Evolutionary conservation across 306 rosid species (phyloP).

Genomic region (Cucumis cinereus): DNA sequence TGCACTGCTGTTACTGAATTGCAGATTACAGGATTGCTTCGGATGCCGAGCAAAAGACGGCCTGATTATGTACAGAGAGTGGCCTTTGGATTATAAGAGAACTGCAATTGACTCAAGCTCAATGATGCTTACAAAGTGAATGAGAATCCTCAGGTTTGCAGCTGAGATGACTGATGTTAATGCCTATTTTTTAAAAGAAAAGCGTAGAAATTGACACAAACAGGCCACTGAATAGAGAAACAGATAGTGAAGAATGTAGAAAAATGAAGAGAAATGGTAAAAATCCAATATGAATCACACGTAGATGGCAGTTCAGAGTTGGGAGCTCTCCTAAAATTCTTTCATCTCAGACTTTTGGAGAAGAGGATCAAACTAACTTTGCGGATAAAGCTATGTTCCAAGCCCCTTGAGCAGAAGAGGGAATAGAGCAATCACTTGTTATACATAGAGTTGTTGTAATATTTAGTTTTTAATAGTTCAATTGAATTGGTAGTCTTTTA

Average conservation of each 20-base stretch:
- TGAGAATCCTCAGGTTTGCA: neutral
- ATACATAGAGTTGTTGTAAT: neutral
- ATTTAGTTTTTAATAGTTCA: neutral
- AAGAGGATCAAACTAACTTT: neutral
- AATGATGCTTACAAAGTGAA: neutral
- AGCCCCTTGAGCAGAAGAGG: neutral
- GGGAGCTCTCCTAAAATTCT: neutral
- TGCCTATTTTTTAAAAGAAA: neutral
- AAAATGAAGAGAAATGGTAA: neutral
- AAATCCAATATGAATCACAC: neutral
- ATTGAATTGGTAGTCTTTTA: neutral
- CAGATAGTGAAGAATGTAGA: neutral
- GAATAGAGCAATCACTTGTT: neutral
- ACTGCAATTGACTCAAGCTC: neutral
- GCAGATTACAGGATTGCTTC: conserved; percentile 71
- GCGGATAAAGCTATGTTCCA: neutral
- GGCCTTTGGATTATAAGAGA: conserved; percentile 57
- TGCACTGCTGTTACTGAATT: conserved; percentile 77
- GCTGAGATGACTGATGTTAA: neutral
- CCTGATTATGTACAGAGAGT: conserved; percentile 75
- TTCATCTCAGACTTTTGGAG: neutral
- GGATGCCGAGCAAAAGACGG: conserved; percentile 90
- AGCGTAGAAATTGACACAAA: neutral
- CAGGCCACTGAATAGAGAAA: neutral
- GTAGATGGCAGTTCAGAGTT: neutral